These are phyloP conservation scores for Myriosclerotinia duriaeana DNA, from an alignment of 2,329 filamentous ascomycete genomes.

Conservation along the genomic window DNA sequence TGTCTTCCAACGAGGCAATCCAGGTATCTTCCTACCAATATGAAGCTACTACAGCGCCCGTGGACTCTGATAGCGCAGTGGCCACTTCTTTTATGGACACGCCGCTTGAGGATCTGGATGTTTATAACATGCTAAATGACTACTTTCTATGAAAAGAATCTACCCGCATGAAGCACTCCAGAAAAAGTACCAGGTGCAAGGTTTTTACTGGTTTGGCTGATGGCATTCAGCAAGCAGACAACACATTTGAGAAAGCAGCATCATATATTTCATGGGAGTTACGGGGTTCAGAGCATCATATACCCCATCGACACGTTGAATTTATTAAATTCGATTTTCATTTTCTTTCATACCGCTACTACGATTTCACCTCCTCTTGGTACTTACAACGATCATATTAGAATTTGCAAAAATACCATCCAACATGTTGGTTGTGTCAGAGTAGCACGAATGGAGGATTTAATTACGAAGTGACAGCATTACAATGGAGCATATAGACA, in stretches of 20 bases:
- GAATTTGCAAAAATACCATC: not conserved
- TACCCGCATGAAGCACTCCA: too few relatives aligned
- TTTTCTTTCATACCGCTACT: not conserved
- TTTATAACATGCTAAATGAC: too few relatives aligned
- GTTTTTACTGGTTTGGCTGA: not conserved
- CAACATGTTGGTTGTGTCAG: conserved; percentile 1
- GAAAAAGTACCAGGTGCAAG: too few relatives aligned
- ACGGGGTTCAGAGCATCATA: too few relatives aligned
- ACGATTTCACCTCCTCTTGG: not conserved
- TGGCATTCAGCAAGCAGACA: not conserved
- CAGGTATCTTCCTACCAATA: not conserved
- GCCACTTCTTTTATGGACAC: too few relatives aligned
- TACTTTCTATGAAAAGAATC: too few relatives aligned
- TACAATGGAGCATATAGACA: not conserved
- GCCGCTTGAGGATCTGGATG: too few relatives aligned
- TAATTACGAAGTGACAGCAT: not conserved
- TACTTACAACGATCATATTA: not conserved
- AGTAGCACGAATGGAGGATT: not conserved
- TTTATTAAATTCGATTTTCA: not conserved
- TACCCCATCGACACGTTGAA: not conserved
- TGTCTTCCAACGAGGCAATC: too few relatives aligned
- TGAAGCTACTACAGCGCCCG: not conserved
- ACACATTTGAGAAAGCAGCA: not conserved
- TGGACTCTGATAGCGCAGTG: not conserved
- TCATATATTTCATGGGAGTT: not conserved